These are phyloP conservation scores for Schizochytrium sp. DNA, from an alignment of 108 stramenopile species.

Conservation along the genomic window DNA sequence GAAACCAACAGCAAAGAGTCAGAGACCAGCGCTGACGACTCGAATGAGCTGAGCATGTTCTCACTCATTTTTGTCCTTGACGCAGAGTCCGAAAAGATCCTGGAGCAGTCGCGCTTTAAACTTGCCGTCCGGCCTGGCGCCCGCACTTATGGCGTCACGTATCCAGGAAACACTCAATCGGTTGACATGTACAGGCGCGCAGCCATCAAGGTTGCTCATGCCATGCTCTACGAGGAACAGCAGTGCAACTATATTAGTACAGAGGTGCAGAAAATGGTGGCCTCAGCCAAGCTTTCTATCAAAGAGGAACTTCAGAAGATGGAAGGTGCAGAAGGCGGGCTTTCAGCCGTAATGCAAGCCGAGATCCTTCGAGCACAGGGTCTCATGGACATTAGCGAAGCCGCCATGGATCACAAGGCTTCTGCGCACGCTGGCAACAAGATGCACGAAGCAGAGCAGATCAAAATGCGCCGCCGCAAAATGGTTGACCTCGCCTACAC, in stretches of 20 bases:
- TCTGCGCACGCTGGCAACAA: background rate
- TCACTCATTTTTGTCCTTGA: conserved; percentile 3
- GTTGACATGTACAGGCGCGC: conserved; percentile 9
- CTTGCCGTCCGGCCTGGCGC: background rate
- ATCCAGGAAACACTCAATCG: background rate
- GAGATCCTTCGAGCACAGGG: background rate
- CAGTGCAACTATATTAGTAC: background rate
- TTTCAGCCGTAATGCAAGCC: background rate
- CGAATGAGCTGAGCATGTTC: background rate
- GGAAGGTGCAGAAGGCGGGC: background rate
- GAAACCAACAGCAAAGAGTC: background rate
- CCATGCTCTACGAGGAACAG: background rate
- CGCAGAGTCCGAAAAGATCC: background rate
- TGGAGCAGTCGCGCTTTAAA: background rate
- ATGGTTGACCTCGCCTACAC: background rate
- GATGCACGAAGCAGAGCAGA: background rate
- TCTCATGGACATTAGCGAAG: background rate
- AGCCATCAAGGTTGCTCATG: background rate
- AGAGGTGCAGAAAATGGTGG: background rate
- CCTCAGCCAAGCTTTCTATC: background rate
- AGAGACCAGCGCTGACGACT: background rate
- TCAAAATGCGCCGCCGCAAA: background rate
- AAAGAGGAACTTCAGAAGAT: background rate
- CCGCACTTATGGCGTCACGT: background rate
- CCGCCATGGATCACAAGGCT: background rate